Percentiles rank a stretch among this genome's conserved stretches.
Evolutionary conservation across 2,329 filamentous ascomycete genomes (phyloP).

Genomic region (Calonectria hawksworthii): DNA sequence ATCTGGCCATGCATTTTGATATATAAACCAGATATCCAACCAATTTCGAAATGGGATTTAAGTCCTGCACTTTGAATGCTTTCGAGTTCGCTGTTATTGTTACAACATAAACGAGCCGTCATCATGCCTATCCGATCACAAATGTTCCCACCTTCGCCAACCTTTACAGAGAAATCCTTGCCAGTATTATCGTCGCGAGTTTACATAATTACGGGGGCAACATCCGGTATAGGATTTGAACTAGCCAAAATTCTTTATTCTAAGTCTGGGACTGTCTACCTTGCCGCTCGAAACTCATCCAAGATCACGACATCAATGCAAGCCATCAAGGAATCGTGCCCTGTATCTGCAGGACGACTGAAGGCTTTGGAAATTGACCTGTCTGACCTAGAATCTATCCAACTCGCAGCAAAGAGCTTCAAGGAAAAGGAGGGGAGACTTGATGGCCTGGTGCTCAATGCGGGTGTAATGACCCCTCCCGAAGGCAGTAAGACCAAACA

Average conservation of each 20-base stretch:
- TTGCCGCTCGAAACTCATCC: constrained; percentile 28
- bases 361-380: constrained; percentile 33
- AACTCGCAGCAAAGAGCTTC: constrained; percentile 9
- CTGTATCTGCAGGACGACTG: constrained; percentile 28
- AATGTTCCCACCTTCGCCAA: constrained; percentile 33
- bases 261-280: constrained; percentile 29
- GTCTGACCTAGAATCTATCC: constrained; percentile 31
- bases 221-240: constrained; percentile 35
- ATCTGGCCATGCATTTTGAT: neutral
- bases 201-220: constrained; percentile 39
- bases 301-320: constrained; percentile 31
- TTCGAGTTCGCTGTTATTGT: neutral
- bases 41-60: neutral
- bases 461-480: constrained; percentile 38
- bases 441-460: constrained; percentile 36
- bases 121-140: constrained; percentile 34
- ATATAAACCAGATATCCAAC: neutral
- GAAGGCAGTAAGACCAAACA: constrained; percentile 34
- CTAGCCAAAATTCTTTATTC: constrained; percentile 39
- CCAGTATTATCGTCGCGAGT: constrained; percentile 27
- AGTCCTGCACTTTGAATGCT: neutral
- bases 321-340: constrained; percentile 20
- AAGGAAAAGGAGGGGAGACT: constrained; percentile 28
- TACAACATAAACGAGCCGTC: neutral
- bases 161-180: constrained; percentile 35